phyloP scores from a whole-genome alignment of 768 basidiomycete species.

The Boletus vermiculosoides region DNA sequence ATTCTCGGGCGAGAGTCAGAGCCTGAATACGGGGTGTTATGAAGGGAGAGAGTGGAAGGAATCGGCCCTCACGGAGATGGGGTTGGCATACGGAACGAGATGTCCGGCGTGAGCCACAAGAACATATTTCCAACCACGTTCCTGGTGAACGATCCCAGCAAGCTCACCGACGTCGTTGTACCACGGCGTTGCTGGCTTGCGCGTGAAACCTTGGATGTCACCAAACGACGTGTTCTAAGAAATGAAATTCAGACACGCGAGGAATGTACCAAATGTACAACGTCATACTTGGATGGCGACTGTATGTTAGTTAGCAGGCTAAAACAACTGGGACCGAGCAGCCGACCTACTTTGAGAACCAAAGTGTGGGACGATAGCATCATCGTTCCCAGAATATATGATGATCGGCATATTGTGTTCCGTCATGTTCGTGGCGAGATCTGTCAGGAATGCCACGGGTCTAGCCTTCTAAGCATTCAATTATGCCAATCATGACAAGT shows the following conservation, averaged over 20 bases:
- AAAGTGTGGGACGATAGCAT: too few relatives aligned
- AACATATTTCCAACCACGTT: conserved; percentile 36
- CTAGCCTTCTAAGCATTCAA: too few relatives aligned
- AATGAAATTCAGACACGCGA: too few relatives aligned
- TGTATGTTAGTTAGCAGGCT: conserved; percentile 28
- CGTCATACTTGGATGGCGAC: conserved; percentile 44
- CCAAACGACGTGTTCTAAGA: too few relatives aligned
- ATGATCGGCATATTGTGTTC: too few relatives aligned
- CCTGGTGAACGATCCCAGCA: conserved; percentile 70
- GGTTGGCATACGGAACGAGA: conserved; percentile 33
- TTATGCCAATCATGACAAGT: too few relatives aligned
- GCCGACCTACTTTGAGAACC: too few relatives aligned
- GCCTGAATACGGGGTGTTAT: conserved; percentile 39
- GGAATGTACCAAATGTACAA: too few relatives aligned
- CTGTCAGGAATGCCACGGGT: conserved; percentile 61
- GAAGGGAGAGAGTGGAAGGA: background rate
- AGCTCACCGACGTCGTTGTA: conserved; percentile 51
- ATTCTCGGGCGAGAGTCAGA: conserved; percentile 39
- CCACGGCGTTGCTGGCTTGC: conserved; percentile 65
- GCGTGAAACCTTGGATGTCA: too few relatives aligned
- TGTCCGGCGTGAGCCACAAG: conserved; percentile 40
- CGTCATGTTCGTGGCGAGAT: too few relatives aligned
- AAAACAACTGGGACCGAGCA: too few relatives aligned
- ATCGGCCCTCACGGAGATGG: conserved; percentile 41
- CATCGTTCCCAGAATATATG: too few relatives aligned